Evolutionary conservation across 2,329 filamentous ascomycete species (phyloP), one percentile per base, ranked within the genome.

Genomic region (Hymenoscyphus linearis): DNA sequence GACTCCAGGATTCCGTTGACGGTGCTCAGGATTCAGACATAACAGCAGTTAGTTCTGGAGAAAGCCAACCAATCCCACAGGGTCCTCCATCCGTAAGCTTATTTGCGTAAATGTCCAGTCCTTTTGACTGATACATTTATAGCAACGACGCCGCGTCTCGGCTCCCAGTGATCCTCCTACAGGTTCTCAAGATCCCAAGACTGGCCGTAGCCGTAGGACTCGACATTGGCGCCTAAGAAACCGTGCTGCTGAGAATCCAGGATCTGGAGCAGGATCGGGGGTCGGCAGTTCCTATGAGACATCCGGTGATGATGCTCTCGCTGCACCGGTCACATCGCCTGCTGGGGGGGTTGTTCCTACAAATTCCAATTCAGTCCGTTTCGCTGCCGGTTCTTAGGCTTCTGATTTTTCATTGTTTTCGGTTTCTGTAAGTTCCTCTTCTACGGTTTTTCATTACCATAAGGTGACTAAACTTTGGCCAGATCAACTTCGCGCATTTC

Each of bases 181-280:
- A 22, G 44, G 55, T 37, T 50, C 60, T 36, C 65, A 65, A 50
- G 64, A 69, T 2, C 53, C 62, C 34, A 65, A 64, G 35, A 59
- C 53, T 31, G 60, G 58, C 59, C 66, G 68, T 55, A 25, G 44
- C 47, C 62, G 65, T 26, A 68, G 69, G 22, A 61, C 55, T 56
- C 67, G 69, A n/a, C 68, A 72, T 58, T 72, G 69, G 70, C 59
- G 70, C 60, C 57, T 69, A 44, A 71, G 66, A 56, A 68, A 70
- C 50, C 64, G 66, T 12, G 55, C 60, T 60, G 62, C 36, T 14
- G 64, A 66, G 13, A 62, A 55, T 34, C 4, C 59, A 59, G 61
- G 44, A 44, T 62, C 62, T 60, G 54, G 54, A 31, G 52, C 31
- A 22, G 34, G 35, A 34, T 59, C 58, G 22, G 59, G 55, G 10